Evolutionary conservation across 2,329 filamentous ascomycete species (phyloP).

Genomic region (Fusarium sp.): DNA sequence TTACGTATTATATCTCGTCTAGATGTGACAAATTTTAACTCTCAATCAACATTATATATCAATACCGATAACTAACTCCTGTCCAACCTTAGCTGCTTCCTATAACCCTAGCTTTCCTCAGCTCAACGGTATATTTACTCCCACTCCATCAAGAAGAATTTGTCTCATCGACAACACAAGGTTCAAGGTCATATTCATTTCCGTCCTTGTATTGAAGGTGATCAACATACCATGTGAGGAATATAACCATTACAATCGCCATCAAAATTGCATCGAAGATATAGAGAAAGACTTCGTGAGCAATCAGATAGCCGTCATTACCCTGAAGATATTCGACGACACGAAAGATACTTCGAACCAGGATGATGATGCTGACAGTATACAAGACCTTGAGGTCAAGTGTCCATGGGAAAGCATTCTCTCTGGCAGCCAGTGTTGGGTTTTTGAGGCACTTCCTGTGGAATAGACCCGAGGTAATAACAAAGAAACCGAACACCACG

Average conservation of each 20-base stretch:
- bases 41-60: no score
- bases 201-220: not conserved
- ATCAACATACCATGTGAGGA: not conserved
- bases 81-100: no score
- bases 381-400: constrained; percentile 39
- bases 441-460: not conserved
- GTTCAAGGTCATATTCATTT: rapidly evolving
- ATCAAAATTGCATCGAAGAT: constrained; percentile 52
- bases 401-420: constrained; percentile 38
- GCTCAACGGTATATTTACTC: rapidly evolving
- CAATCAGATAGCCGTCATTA: constrained; percentile 43
- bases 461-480: constrained; percentile 45
- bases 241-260: not conserved
- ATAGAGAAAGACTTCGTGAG: constrained; percentile 49
- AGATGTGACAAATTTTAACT: not conserved
- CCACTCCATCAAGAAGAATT: not conserved
- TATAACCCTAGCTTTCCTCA: no score
- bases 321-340: constrained; percentile 55
- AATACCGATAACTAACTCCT: no score
- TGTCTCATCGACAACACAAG: not conserved
- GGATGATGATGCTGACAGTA: constrained; percentile 47
- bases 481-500: constrained; percentile 63
- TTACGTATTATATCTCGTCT: not conserved
- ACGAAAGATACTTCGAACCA: constrained; percentile 54
- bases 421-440: not conserved